Evolutionary conservation across 139 green algal species (phyloP).

Genomic region (Penium margaritaceum): DNA sequence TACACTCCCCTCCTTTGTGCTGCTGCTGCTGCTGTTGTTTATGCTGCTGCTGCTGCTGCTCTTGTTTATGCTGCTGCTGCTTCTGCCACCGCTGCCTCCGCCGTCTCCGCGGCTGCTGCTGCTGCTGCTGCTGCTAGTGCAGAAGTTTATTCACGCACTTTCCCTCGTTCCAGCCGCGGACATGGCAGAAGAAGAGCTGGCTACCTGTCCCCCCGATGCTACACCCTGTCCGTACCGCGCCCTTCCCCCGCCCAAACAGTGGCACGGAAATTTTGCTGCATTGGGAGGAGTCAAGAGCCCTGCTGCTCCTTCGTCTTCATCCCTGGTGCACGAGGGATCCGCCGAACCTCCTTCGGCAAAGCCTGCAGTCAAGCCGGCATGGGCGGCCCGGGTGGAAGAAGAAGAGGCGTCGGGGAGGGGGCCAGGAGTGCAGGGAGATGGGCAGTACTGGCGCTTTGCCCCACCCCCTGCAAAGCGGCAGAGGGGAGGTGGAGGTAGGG

Average conservation of each 20-base stretch:
- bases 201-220: conserved; percentile 8
- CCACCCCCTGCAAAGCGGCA: not conserved
- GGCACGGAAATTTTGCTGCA: not conserved
- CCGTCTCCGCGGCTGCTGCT: too few relatives aligned
- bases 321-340: too few relatives aligned
- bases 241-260: not conserved
- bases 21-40: too few relatives aligned
- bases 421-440: too few relatives aligned
- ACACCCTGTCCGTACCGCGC: conserved; percentile 38
- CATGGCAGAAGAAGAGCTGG: conserved; percentile 9
- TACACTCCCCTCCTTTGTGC: too few relatives aligned
- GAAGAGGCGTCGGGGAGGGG: too few relatives aligned
- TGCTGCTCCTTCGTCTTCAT: too few relatives aligned
- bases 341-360: too few relatives aligned
- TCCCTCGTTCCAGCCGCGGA: conserved; percentile 10
- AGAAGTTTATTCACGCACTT: conserved; percentile 42
- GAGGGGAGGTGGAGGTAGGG: conserved; percentile 10
- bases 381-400: not conserved
- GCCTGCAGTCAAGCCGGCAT: not conserved
- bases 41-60: too few relatives aligned
- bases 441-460: conserved; percentile 30
- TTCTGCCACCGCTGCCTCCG: too few relatives aligned
- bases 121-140: too few relatives aligned
- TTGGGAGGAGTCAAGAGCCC: not conserved
- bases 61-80: too few relatives aligned